These are phyloP conservation scores for Solanum pennellii DNA, from an alignment of 257 asterid genomes.

Conservation along the genomic window DNA sequence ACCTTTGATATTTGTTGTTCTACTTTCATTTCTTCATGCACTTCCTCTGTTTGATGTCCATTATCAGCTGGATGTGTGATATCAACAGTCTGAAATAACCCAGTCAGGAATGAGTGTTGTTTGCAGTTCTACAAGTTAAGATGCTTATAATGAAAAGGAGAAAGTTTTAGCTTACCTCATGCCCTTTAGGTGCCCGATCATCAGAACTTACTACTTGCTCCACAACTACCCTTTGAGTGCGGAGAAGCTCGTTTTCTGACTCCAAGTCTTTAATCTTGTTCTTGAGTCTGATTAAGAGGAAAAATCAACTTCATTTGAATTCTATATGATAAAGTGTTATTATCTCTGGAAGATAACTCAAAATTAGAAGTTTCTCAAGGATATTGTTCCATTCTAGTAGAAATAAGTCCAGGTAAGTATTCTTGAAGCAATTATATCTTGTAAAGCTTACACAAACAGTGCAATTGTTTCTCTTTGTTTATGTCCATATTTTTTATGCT, in stretches of 20 bases:
- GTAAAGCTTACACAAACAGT: background rate
- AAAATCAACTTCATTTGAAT: conserved; percentile 1
- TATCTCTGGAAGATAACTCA: background rate
- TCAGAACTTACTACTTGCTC: conserved; percentile 35
- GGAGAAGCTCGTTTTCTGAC: conserved; percentile 57
- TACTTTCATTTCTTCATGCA: conserved; percentile 19
- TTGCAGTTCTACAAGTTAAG: background rate
- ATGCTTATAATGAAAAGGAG: background rate
- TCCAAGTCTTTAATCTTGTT: conserved; percentile 60
- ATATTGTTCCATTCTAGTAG: background rate
- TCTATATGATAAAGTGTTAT: background rate
- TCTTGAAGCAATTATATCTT: background rate
- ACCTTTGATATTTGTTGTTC: conserved; percentile 40
- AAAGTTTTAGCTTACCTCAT: conserved; percentile 29
- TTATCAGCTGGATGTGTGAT: conserved; percentile 33
- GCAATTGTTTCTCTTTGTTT: background rate
- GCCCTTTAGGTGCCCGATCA: conserved; percentile 17
- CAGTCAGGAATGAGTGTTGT: conserved; percentile 1
- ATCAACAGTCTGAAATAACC: conserved; percentile 29
- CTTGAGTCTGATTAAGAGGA: conserved; percentile 37
- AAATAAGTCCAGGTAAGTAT: background rate
- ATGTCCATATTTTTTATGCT: background rate
- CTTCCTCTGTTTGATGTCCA: conserved; percentile 25
- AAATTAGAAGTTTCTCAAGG: background rate
- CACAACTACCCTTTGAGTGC: conserved; percentile 36